A percentile compares a stretch with the other conserved stretches of the same genome.
Evolutionary conservation across 225 moss, liverwort and hornwort species (phyloP).

Genomic region (Sphagnum tenellum): DNA sequence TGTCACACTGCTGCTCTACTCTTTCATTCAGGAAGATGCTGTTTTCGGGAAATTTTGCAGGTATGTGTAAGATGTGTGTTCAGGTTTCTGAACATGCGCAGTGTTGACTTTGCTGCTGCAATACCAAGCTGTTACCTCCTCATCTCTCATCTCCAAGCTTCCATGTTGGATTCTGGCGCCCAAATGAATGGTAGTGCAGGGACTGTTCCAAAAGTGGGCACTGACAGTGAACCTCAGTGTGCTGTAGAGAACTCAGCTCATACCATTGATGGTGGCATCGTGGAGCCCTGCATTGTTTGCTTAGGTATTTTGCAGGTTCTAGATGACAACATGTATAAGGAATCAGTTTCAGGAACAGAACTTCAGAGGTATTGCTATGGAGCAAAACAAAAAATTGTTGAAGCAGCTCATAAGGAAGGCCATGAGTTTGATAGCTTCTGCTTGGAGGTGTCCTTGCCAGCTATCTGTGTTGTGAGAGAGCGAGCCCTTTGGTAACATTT

Average conservation of each 20-base stretch:
- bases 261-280: constrained; percentile 3
- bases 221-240: constrained; percentile 14
- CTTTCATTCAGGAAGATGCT: neutral
- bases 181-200: constrained; percentile 14
- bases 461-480: constrained; percentile 73
- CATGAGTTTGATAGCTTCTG: constrained; percentile 64
- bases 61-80: constrained; percentile 86
- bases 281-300: constrained; percentile 62
- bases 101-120: constrained; percentile 48
- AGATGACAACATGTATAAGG: constrained; percentile 15
- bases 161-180: neutral
- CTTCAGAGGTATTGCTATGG: neutral
- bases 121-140: constrained; percentile 49
- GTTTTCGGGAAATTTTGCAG: constrained; percentile 32
- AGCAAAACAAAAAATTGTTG: constrained; percentile 31
- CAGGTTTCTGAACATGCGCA: constrained; percentile 68
- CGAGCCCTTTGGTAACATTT: constrained; percentile 71
- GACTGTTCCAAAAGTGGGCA: constrained; percentile 2
- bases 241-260: neutral
- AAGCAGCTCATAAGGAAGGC: constrained; percentile 49
- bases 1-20: too few relatives aligned
- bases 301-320: constrained; percentile 49
- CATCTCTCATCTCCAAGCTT: constrained; percentile 23
- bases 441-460: constrained; percentile 87
- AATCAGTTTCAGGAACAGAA: neutral